Percentiles rank a stretch among this genome's conserved stretches.
These are phyloP conservation scores for Colletotrichum destructivum DNA, from an alignment of 2,329 filamentous ascomycete genomes.

Conservation along the genomic window DNA sequence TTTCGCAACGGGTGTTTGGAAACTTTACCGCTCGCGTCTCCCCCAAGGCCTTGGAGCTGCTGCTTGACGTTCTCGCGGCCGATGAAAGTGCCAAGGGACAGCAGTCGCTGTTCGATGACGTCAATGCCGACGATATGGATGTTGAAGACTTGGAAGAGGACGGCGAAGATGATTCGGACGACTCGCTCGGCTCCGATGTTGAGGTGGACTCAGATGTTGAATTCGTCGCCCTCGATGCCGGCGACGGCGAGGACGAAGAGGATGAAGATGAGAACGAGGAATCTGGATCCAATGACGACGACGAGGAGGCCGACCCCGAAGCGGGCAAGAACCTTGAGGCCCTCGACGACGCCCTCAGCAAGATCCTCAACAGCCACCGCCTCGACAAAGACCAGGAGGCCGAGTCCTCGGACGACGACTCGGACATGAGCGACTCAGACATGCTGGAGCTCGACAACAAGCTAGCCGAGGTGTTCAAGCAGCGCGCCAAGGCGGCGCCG, in stretches of 20 bases:
- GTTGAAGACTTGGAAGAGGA: slow-evolving; percentile 56
- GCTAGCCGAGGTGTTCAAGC: slow-evolving; percentile 87
- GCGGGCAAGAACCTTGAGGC: slow-evolving; percentile 63
- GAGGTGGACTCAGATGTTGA: slow-evolving; percentile 67
- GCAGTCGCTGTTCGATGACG: slow-evolving; percentile 84
- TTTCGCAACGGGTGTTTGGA: slow-evolving; percentile 90
- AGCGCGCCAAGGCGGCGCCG: slow-evolving; percentile 74
- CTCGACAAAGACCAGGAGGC: slow-evolving; percentile 72
- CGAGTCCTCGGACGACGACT: slow-evolving; percentile 73
- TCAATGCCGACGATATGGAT: slow-evolving; percentile 62
- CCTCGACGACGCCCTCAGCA: slow-evolving; percentile 82
- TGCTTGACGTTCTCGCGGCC: slow-evolving; percentile 79
- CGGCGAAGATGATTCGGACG: slow-evolving; percentile 60
- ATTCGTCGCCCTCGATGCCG: slow-evolving; percentile 59
- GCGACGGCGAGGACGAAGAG: slow-evolving; percentile 60
- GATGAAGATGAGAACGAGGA: slow-evolving; percentile 60
- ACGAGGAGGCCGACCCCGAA: slow-evolving; percentile 57
- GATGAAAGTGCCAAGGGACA: slow-evolving; percentile 89
- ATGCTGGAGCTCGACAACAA: slow-evolving; percentile 92
- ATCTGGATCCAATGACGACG: slow-evolving; percentile 59
- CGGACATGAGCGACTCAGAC: slow-evolving; percentile 94
- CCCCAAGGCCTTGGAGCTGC: slow-evolving; percentile 76
- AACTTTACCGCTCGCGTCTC: slow-evolving; percentile 85
- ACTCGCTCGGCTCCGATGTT: slow-evolving; percentile 59
- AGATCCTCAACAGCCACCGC: slow-evolving; percentile 81